These are phyloP conservation scores for Crepidotus variabilis DNA, from an alignment of 768 basidiomycete species.

Conservation along the genomic window DNA sequence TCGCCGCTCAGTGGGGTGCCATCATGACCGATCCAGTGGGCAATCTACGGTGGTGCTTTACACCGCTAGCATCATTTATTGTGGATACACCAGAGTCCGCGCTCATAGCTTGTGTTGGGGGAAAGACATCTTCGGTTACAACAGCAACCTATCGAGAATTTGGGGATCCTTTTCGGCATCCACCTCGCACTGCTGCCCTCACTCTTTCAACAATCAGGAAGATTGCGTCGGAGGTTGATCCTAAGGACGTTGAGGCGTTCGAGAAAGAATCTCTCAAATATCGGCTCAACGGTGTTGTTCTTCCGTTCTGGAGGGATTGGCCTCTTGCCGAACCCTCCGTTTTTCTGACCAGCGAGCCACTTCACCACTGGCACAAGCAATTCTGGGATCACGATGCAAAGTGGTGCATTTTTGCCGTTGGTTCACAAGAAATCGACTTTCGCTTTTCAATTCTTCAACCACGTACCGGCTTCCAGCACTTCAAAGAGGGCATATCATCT, in stretches of 20 bases:
- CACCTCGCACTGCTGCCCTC: constrained; percentile 6
- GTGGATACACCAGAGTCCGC: no score
- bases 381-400: constrained; percentile 31
- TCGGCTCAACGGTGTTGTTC: constrained; percentile 8
- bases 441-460: constrained; percentile 26
- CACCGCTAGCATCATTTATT: constrained; percentile 21
- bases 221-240: not conserved
- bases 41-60: constrained; percentile 15
- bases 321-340: constrained; percentile 19
- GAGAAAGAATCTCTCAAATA: not conserved
- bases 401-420: constrained; percentile 27
- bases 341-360: constrained; percentile 28
- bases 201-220: not conserved
- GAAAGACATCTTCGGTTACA: no score
- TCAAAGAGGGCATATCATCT: constrained; percentile 28
- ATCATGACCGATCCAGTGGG: constrained; percentile 23
- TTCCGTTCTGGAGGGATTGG: constrained; percentile 33
- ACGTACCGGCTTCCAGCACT: constrained; percentile 24
- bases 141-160: constrained; percentile 20
- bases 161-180: constrained; percentile 20
- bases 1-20: constrained; percentile 16
- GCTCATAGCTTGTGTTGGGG: no score
- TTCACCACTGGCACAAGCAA: constrained; percentile 28
- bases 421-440: constrained; percentile 25
- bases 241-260: not conserved